Base-by-base conservation (phyloP, 75 land plant species). In the Picea glauca region DNA sequence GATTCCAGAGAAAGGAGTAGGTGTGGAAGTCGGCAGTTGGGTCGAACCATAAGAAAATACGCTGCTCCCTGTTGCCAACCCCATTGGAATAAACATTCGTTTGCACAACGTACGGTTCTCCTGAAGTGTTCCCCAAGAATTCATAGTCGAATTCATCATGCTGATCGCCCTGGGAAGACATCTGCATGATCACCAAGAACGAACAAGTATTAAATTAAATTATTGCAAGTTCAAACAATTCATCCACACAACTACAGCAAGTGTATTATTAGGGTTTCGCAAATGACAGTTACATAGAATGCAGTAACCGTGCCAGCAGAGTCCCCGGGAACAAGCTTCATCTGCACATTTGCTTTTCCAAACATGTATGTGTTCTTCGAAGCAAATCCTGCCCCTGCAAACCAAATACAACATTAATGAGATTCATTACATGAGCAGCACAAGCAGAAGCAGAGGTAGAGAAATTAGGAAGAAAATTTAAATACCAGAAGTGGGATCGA, bases 291-390 rank as follows among this genome's bases (percentile, higher is more conserved):
- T 50, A 50, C 56, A 50, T 50, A 50, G 12, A 50, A 50, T 9
- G 56, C 56, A 1, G 13, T 50, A 50, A 50, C 56, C 12, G 56
- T 50, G 56, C 56, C 56, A 50, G 12, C 56, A 50, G 56, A 50
- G 56, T 50, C 56, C 1, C 56, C 56, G 9, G 56, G 56, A 1
- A 91, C 83, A 1, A 91, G 93, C 85, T 91, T 91, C 75, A 91
- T 83, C 76, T 89, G 84, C 30, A 85, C 72, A 26, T 62, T 89
- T 4, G 80, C 86, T 64, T 89, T 84, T 64, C 93, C 93, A 58
- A 81, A 91, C 80, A 91, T 18, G 66, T 91, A 91, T 78, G 87
- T 91, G 85, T 74, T 81, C 72, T 89, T 91, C 0, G 93, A 91
- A 56, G 79, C 60, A 78, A 91, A 91, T 31, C 93, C 93, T 70